Base-by-base conservation (phyloP, 495 filamentous ascomycete species). In the Apiosordaria backusii region DNA sequence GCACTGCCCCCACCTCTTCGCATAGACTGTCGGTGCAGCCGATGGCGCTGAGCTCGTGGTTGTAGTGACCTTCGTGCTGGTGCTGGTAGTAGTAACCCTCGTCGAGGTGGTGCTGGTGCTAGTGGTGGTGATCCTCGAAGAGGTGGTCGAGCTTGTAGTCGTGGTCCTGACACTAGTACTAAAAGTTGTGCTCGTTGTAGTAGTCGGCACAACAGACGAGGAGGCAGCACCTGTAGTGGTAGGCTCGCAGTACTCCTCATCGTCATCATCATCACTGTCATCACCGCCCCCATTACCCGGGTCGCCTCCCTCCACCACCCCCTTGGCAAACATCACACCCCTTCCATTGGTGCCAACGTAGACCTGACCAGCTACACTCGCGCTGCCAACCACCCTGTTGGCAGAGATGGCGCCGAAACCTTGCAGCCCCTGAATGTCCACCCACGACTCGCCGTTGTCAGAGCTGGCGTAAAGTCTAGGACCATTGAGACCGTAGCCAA, bases 261-360 rank as follows among this genome's bases (percentile, higher is more conserved):
- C n/a, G n/a, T 45, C 35, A 6, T 45, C 35, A 45, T 45, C 35
- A 13, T 45, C 35, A 13, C 35, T 45, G 16, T 45, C 35, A 7
- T 45, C 35, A 7, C 35, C 35, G 16, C 35, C 35, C 10, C 35
- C 35, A 13, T 45, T 45, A 27, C 52, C 52, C 13, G 62, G 60
- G 10, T 62, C 58, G 0, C 68, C 66, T 0, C 69, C 66, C 2
- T 58, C 26, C 0, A 74, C 66, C 10, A 55, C 62, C 9, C 72
- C 75, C 67, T 77, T 70, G 13, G 76, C 84, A 66, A 81, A 85
- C 27, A 87, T 79, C 4, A 85, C 84, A 50, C 85, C 85, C 3
- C 85, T 78, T 0, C 86, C 86, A 57, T 87, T 87, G 0, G 84
- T 87, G 1, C 85, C 86, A 35, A 87, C 77, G 65, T 82, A 87